Base-by-base conservation (phyloP, 2,329 filamentous ascomycete species). In the Exophiala oligosperma region DNA sequence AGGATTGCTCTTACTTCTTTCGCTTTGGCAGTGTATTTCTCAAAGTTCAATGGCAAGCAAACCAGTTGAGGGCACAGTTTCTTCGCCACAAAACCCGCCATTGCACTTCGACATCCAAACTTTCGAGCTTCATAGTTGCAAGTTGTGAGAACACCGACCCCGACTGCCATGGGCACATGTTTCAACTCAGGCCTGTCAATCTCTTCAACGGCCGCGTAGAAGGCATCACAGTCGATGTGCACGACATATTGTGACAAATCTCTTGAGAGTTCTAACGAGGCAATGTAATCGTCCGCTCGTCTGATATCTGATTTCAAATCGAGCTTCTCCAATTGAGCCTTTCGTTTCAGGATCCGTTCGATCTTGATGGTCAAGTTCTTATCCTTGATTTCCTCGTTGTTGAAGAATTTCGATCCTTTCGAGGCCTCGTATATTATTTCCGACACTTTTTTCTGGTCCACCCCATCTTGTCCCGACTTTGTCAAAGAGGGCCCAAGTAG, bases 341-440 rank as follows among this genome's bases (percentile, higher is more conserved):
- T 96, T 69, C 87, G 89, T 11, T 82, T 80, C 44, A 94, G 74
- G 57, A 97, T 93, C 43, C 84, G 82, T 53, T 87, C 84, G 67
- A 97, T 97, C 73, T 96, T 97, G 56, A 87, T 81, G 0, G 93
- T 97, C 21, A 97, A 82, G 46, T 84, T 81, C 68, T 88, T 88
- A 77, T 97, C 93, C 67, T 87, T 88, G 56, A 77, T 81, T 71
- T 96, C 89, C 73, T 99, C 94, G 59, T 92, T 91, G 66, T 88
- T 90, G 81, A 97, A 99, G 77, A 88, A 99, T 72, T 96, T 97
- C 65, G 91, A 96, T 49, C 94, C 94, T 71, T 95, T 97, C 14
- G 92, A 97, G 9, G 92, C 92, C 72, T 96, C 91, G 76, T 97
- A 97, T 60, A 99, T 99, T 66, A 97, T 88, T 67, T 97, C 92